These are phyloP conservation scores for Simmondsia chinensis DNA, from an alignment of 148 eudicot species.

Conservation along the genomic window DNA sequence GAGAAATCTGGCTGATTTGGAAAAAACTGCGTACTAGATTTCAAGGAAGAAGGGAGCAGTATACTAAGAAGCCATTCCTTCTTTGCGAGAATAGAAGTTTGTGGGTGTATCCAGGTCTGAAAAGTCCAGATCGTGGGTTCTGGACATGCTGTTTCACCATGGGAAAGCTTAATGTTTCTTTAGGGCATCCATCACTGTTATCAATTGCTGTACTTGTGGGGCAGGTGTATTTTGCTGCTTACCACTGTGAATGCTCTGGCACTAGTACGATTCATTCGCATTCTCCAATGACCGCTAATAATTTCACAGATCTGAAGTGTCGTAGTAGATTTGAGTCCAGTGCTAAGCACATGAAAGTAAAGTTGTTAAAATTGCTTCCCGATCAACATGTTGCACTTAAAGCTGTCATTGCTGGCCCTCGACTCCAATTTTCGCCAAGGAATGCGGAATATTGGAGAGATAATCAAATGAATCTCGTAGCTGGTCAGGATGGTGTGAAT, in stretches of 20 bases:
- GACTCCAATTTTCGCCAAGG: conserved; percentile 32
- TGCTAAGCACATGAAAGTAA: conserved; percentile 25
- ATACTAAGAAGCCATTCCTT: conserved; percentile 48
- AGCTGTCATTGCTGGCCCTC: conserved; percentile 59
- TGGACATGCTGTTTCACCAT: conserved; percentile 41
- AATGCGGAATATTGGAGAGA: conserved; percentile 20
- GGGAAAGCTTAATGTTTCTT: conserved; percentile 53
- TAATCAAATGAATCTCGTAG: conserved; percentile 8
- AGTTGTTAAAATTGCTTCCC: conserved; percentile 45
- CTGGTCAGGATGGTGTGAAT: conserved; percentile 21
- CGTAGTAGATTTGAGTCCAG: conserved; percentile 24
- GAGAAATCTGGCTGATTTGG: conserved; percentile 47
- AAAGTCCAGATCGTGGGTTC: conserved; percentile 29
- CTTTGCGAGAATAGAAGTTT: conserved; percentile 39
- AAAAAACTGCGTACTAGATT: conserved; percentile 26
- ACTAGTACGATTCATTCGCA: conserved; percentile 10
- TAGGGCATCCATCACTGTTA: conserved; percentile 34
- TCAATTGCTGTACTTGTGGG: conserved; percentile 32
- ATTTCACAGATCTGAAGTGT: conserved; percentile 15
- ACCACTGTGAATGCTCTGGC: conserved; percentile 11
- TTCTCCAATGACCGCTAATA: conserved; percentile 18
- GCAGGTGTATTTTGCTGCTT: conserved; percentile 35
- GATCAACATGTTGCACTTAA: conserved; percentile 47
- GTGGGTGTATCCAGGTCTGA: conserved; percentile 25
- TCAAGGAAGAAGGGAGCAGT: conserved; percentile 19